phyloP scores from a whole-genome alignment of 495 filamentous ascomycete species.

The Xanthoparmelia taractica region DNA sequence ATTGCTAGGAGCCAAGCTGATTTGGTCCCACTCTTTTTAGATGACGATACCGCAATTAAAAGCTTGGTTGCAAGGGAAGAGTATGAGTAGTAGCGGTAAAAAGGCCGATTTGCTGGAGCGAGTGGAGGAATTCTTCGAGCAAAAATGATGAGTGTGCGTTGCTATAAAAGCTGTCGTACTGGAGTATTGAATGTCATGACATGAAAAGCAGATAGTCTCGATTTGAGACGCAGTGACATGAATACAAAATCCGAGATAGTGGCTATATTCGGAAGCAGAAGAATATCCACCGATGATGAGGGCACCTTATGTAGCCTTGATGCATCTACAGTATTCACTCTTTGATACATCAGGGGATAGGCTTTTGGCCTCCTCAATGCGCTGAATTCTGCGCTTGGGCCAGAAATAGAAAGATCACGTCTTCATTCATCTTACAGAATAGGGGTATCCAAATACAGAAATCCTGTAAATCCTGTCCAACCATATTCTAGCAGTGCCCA shows the following conservation, averaged over 20 bases:
- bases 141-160: slow-evolving; percentile 29
- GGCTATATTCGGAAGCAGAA: not conserved
- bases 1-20: slow-evolving; percentile 27
- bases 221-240: not conserved
- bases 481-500: slow-evolving; percentile 33
- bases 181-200: not conserved
- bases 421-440: not conserved
- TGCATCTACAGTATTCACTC: not conserved
- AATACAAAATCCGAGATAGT: not conserved
- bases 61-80: slow-evolving; percentile 55
- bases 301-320: too few species aligned
- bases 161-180: not conserved
- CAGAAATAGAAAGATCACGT: not conserved
- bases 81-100: slow-evolving; percentile 54
- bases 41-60: slow-evolving; percentile 65
- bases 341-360: not conserved
- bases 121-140: slow-evolving; percentile 69
- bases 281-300: not conserved
- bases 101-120: slow-evolving; percentile 74
- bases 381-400: not conserved
- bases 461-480: not conserved
- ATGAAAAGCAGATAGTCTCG: too few species aligned
- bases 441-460: not conserved
- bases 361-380: not conserved
- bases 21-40: not conserved